Percentiles rank a stretch among this genome's conserved stretches.
phyloP scores from a whole-genome alignment of 352 stramenopile genomes.

The Blastocystis sp. region DNA sequence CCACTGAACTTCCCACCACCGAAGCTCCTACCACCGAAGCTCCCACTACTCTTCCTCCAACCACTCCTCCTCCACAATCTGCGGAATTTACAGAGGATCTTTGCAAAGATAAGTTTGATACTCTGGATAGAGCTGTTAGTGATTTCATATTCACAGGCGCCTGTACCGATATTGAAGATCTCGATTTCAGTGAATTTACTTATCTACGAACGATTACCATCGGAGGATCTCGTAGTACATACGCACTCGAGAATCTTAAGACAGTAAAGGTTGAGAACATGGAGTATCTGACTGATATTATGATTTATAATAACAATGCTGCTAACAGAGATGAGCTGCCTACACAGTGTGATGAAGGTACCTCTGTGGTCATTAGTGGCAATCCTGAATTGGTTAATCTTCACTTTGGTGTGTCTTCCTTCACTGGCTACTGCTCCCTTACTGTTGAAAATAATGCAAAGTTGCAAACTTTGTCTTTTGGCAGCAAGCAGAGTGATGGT shows the following conservation, averaged over 20 bases:
- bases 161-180: background rate
- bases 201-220: background rate
- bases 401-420: background rate
- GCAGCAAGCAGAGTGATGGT: too few relatives aligned
- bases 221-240: background rate
- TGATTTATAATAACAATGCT: background rate
- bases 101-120: background rate
- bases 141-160: background rate
- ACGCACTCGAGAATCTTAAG: background rate
- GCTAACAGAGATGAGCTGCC: background rate
- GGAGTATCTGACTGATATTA: background rate
- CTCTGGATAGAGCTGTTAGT: background rate
- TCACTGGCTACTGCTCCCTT: background rate
- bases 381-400: background rate
- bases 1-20: too few relatives aligned
- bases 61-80: background rate
- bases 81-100: background rate
- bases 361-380: background rate
- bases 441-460: background rate
- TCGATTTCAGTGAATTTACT: background rate
- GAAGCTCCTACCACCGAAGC: slow-evolving; percentile 24
- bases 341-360: background rate
- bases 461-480: background rate
- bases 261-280: background rate
- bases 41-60: background rate